Base-by-base conservation (phyloP, 768 basidiomycete genomes). In the Aureoboletus auriporus region DNA sequence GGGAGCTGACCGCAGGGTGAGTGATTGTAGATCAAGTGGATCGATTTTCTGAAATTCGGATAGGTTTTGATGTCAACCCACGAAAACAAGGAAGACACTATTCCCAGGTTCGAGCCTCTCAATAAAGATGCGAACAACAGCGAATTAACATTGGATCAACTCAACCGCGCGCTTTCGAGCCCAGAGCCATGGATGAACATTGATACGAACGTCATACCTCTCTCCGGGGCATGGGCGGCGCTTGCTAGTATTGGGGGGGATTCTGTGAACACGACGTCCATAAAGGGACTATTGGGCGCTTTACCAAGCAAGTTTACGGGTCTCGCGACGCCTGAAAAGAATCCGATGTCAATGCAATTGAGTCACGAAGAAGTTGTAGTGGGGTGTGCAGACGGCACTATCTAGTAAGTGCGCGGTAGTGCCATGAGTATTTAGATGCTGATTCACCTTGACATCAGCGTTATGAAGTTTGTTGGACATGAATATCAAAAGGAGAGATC, bases 271-370 rank as follows among this genome's bases (percentile, higher is more conserved):
- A 69, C 67, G 4, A 9, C 39, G 1, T 35, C 53, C 36, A 69
- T 79, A 11, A 80, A 78, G 56, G 89, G 87, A 6, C 58, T 90
- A 0, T 65, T 78, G 36, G 83, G 89, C 0, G 55, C 69, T 14
- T 62, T 89, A 11, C 89, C 89, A 2, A 58, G 60, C 30, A 89
- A 86, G 62, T 93, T 91, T 57, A 63, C 73, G 16, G 90, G 90
- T 3, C 74, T 95, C 37, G 86, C 89, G 28, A 87, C 81, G 20
- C 90, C 93, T 2, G 92, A 88, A 68, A 90, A 93, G 78, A 93
- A 94, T 58, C 93, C 92, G 8, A 93, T 93, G 92, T 88, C 87
- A 52, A 88, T 95, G 84, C 89, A 90, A 54, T 65, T 94, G 58
- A 91, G 86, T 56, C 87, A 92, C 56, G 91, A 93, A 60, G 89